A percentile compares a stretch with the other conserved stretches of the same genome.
Conservation (phyloP, 1,284 basidiomycete genomes). For the Moniliophthora roreri region DNA sequence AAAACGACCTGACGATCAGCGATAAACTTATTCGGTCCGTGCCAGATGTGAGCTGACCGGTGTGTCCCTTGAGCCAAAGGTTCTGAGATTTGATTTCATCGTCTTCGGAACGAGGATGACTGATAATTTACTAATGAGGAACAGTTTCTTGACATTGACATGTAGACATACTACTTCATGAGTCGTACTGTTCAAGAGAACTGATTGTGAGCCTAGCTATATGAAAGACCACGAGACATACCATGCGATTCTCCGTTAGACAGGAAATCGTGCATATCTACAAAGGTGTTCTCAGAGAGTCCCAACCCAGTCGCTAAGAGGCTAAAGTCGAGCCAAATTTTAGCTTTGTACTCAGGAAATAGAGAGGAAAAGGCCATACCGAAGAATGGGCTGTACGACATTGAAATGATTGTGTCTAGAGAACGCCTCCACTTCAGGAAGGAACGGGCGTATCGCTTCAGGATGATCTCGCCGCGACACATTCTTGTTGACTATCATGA, state of each 20-base stretch:
- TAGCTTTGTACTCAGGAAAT: too few species aligned
- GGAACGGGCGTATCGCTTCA: conserved; percentile 47
- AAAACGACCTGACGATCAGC: too few species aligned
- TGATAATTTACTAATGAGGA: conserved; percentile 14
- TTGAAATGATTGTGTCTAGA: conserved; percentile 51
- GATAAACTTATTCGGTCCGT: too few species aligned
- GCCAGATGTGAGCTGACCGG: conserved; percentile 13
- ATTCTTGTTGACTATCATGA: conserved; percentile 51
- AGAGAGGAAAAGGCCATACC: conserved; percentile 29
- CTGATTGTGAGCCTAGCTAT: conserved; percentile 24
- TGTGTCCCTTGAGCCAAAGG: conserved; percentile 50
- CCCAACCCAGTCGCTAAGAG: conserved; percentile 58
- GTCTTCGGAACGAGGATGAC: conserved; percentile 41
- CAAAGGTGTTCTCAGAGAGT: conserved; percentile 56
- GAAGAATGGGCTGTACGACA: conserved; percentile 48
- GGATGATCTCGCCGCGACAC: conserved; percentile 46
- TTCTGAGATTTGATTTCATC: conserved; percentile 45
- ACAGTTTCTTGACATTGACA: conserved; percentile 27
- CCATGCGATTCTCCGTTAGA: conserved; percentile 45
- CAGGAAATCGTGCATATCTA: conserved; percentile 50
- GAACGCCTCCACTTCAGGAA: conserved; percentile 59
- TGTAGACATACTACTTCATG: conserved; percentile 53
- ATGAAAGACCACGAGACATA: conserved; percentile 22
- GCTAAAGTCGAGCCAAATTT: too few species aligned
- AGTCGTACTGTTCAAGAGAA: too few species aligned